Conservation (phyloP, 805 yeast genomes). For the Wickerhamomyces canadensis region DNA sequence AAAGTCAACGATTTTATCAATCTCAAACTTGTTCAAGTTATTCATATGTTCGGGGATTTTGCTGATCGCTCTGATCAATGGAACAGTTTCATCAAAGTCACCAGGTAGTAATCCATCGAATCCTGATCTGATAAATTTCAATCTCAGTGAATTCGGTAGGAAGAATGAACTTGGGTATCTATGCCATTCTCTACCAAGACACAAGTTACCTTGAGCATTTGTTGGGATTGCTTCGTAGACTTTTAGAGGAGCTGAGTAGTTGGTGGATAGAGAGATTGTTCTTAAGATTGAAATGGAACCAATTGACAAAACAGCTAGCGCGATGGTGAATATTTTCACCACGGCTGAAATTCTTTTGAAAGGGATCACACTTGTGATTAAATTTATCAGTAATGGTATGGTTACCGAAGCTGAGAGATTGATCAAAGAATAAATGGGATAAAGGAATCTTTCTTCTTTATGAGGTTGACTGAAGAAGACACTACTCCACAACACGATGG, state of each 20-base stretch:
- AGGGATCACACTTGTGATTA: conserved; percentile 1
- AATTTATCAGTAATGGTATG: conserved; percentile 19
- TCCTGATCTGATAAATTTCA: conserved; percentile 67
- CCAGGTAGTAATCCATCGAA: conserved; percentile 89
- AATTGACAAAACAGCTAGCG: conserved; percentile 9
- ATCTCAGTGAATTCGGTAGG: conserved; percentile 55
- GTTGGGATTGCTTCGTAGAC: conserved; percentile 44
- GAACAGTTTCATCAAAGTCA: conserved; percentile 55
- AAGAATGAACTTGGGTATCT: conserved; percentile 87
- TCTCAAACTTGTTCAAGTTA: conserved; percentile 62
- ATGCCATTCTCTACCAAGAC: conserved; percentile 96
- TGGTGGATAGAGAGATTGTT: conserved; percentile 51
- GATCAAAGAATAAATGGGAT: conserved; percentile 75
- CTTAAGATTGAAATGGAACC: conserved; percentile 39
- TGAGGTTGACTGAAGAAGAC: conserved; percentile 78
- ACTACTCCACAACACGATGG: conserved; percentile 59
- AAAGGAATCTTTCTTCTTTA: conserved; percentile 88
- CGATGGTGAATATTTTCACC: background rate
- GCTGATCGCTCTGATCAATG: conserved; percentile 34
- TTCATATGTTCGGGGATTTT: conserved; percentile 63
- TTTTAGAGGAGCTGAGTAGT: conserved; percentile 69
- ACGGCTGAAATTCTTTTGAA: background rate
- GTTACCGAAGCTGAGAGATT: conserved; percentile 56
- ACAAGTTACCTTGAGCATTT: conserved; percentile 44
- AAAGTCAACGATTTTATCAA: conserved; percentile 44